Evolutionary conservation across 805 yeast species (phyloP).

Genomic region (Wickerhamomyces silvicola): DNA sequence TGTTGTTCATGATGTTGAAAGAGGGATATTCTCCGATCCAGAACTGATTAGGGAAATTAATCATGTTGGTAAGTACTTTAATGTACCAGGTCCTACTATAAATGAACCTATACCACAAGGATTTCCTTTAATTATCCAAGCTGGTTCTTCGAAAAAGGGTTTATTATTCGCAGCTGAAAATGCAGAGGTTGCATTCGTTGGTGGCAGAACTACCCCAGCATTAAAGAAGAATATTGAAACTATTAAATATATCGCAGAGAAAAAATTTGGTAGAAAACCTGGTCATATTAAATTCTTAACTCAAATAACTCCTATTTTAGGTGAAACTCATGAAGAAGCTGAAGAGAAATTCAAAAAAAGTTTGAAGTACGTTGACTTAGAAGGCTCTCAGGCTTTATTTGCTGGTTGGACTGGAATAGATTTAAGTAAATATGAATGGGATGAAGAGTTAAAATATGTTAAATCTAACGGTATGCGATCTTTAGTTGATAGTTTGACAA

Average conservation of each 20-base stretch:
- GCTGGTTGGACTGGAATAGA: conserved; percentile 38
- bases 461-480: conserved; percentile 26
- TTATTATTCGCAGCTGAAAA: conserved; percentile 32
- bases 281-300: conserved; percentile 30
- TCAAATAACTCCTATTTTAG: conserved; percentile 28
- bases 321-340: conserved; percentile 33
- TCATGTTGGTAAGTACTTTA: conserved; percentile 30
- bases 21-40: conserved; percentile 28
- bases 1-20: conserved; percentile 8
- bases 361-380: conserved; percentile 26
- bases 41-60: conserved; percentile 29
- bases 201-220: conserved; percentile 20
- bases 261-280: conserved; percentile 27
- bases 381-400: conserved; percentile 34
- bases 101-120: conserved; percentile 34
- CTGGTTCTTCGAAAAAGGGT: conserved; percentile 33
- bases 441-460: conserved; percentile 27
- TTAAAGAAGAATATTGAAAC: conserved; percentile 21
- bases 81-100: conserved; percentile 33
- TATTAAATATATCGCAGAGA: conserved; percentile 26
- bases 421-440: conserved; percentile 26
- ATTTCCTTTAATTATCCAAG: conserved; percentile 34
- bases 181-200: conserved; percentile 33
- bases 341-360: conserved; percentile 25
- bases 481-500: conserved; percentile 25